Conservation (phyloP, 495 filamentous ascomycete species). For the Lasiosphaeris hirsuta region DNA sequence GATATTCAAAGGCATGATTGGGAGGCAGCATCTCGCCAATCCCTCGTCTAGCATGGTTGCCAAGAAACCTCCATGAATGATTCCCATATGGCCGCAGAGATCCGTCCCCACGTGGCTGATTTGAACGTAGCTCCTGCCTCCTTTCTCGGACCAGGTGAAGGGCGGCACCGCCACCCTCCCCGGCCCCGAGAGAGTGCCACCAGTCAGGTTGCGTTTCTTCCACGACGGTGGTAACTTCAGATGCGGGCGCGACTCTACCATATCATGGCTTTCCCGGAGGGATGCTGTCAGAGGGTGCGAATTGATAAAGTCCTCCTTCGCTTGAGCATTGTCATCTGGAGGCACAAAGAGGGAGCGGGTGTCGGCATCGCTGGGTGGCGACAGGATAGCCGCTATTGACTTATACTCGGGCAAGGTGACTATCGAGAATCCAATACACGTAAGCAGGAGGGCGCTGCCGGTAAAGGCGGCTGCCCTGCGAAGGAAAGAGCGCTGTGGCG, state of each 20-base stretch:
- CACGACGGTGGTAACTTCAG: conserved; percentile 70
- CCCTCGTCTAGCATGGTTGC: conserved; percentile 93
- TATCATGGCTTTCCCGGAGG: conserved; percentile 64
- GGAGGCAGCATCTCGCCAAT: conserved; percentile 85
- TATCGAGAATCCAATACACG: conserved; percentile 53
- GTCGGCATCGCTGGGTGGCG: conserved; percentile 66
- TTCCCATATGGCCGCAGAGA: conserved; percentile 86
- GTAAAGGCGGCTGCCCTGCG: conserved; percentile 29
- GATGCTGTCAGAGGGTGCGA: conserved; percentile 66
- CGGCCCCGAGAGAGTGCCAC: conserved; percentile 71
- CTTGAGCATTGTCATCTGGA: conserved; percentile 53
- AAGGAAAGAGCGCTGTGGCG: conserved; percentile 16
- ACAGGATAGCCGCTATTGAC: conserved; percentile 44
- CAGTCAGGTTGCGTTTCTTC: conserved; percentile 74
- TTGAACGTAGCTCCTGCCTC: conserved; percentile 68
- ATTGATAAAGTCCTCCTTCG: conserved; percentile 69
- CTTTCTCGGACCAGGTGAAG: conserved; percentile 65
- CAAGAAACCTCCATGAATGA: conserved; percentile 86
- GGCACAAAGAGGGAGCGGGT: conserved; percentile 65
- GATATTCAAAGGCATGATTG: conserved; percentile 81
- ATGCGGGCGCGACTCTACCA: conserved; percentile 78
- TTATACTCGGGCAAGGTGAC: conserved; percentile 45
- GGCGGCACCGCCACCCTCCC: conserved; percentile 82
- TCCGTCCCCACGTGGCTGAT: conserved; percentile 77
- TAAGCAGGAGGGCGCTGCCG: conserved; percentile 42